Percentiles rank a stretch among this genome's conserved stretches.
These are phyloP conservation scores for Kalanchoe fedtschenkoi DNA, from an alignment of 164 flowering plant species.

Conservation along the genomic window DNA sequence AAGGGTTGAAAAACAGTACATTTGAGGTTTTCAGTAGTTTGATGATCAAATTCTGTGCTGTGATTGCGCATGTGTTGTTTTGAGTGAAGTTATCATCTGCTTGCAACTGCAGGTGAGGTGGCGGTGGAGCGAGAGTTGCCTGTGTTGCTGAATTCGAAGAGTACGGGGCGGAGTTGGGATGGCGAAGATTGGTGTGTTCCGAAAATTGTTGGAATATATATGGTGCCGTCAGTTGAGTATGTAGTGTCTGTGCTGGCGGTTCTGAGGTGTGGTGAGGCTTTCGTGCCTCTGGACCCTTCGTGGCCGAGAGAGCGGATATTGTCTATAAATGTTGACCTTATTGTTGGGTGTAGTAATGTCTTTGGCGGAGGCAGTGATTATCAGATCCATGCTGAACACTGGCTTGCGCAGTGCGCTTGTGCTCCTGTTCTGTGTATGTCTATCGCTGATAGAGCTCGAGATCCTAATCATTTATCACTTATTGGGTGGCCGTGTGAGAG, in stretches of 20 bases:
- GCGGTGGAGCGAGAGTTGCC: background rate
- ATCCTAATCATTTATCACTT: constrained; percentile 3
- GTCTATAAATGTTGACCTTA: constrained; percentile 40
- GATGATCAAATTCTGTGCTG: no score
- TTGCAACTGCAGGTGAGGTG: background rate
- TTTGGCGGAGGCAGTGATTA: constrained; percentile 11
- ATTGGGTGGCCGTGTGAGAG: constrained; percentile 56
- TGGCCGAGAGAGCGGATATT: constrained; percentile 70
- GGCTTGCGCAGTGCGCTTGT: constrained; percentile 27
- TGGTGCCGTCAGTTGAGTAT: constrained; percentile 74
- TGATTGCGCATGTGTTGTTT: no score
- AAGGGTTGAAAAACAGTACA: no score
- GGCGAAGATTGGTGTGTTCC: constrained; percentile 16
- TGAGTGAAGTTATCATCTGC: no score
- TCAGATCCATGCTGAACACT: constrained; percentile 24
- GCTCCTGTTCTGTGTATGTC: constrained; percentile 39
- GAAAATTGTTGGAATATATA: constrained; percentile 51
- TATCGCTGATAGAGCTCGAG: constrained; percentile 20
- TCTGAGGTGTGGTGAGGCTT: constrained; percentile 75
- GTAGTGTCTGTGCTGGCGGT: constrained; percentile 65
- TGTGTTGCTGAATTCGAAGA: background rate
- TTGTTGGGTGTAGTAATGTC: constrained; percentile 30
- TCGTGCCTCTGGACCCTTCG: constrained; percentile 75
- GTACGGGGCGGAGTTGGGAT: constrained; percentile 8
- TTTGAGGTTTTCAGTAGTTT: no score